These are phyloP conservation scores for Arbutus unedo DNA, from an alignment of 148 eudicot species.

Conservation along the genomic window DNA sequence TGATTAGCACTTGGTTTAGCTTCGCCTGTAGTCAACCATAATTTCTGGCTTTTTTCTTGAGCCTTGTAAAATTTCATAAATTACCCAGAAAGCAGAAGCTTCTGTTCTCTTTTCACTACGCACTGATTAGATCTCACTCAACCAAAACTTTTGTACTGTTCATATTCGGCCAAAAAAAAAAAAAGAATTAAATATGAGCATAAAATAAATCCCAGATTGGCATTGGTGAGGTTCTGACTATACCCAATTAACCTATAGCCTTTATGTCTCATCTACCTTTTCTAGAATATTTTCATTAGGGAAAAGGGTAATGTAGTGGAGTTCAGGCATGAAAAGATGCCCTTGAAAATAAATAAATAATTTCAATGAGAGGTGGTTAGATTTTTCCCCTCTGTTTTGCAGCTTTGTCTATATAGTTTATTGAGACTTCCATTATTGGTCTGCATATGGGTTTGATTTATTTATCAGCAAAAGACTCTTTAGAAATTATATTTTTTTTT, in stretches of 20 bases:
- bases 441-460: conserved; percentile 18
- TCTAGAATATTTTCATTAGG: neutral
- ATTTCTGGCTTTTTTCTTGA: conserved; percentile 34
- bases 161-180: neutral
- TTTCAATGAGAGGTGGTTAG: conserved; percentile 22
- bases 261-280: conserved; percentile 16
- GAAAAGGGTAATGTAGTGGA: conserved; percentile 40
- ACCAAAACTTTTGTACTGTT: conserved; percentile 8
- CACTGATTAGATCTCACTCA: conserved; percentile 3
- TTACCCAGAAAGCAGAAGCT: conserved; percentile 35
- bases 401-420: conserved; percentile 21
- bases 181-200: conserved; percentile 14
- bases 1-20: conserved; percentile 33
- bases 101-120: conserved; percentile 36
- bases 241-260: conserved; percentile 35
- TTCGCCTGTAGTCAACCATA: conserved; percentile 46
- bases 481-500: conserved; percentile 28
- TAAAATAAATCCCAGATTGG: conserved; percentile 51
- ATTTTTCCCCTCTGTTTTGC: conserved; percentile 12
- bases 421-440: conserved; percentile 28
- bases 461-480: conserved; percentile 34
- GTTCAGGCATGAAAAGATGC: conserved; percentile 36
- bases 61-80: conserved; percentile 16
- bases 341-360: conserved; percentile 13
- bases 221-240: conserved; percentile 38